phyloP scores from a whole-genome alignment of 108 stramenopile genomes.

The Pseudonitzschia multiseries region DNA sequence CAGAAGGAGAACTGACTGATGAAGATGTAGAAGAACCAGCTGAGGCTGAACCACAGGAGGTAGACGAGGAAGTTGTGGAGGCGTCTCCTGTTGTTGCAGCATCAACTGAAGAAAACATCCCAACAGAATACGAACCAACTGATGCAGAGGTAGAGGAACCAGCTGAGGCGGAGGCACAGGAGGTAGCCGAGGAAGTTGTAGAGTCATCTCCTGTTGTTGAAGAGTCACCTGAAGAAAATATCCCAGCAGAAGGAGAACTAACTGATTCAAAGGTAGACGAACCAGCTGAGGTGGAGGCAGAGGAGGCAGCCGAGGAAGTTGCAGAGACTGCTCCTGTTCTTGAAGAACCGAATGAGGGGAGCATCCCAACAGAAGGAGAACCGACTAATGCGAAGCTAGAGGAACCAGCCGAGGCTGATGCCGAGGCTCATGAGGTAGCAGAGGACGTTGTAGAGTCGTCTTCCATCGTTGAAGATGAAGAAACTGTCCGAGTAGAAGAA shows the following conservation, averaged over 20 bases:
- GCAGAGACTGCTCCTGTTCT: not conserved
- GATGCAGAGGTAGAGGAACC: not conserved
- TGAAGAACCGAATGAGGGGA: not conserved
- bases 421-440: not conserved
- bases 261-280: too few species aligned
- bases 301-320: not conserved
- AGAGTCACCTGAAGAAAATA: too few species aligned
- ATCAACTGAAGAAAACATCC: not conserved
- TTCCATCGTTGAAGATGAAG: not conserved
- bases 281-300: too few species aligned
- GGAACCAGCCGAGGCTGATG: not conserved
- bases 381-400: not conserved
- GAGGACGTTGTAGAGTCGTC: not conserved
- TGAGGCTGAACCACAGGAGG: not conserved
- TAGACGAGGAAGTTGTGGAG: too few species aligned
- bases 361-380: not conserved
- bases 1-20: not conserved
- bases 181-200: too few species aligned
- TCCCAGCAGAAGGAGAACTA: too few species aligned
- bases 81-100: not conserved
- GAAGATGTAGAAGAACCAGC: not conserved
- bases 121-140: not conserved
- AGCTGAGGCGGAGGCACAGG: not conserved
- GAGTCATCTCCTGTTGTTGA: too few species aligned
- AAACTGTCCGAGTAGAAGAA: too few species aligned